Percentiles rank a stretch among this genome's conserved stretches.
phyloP scores from a whole-genome alignment of 768 basidiomycete genomes.

The Phaeotremella skinneri region DNA sequence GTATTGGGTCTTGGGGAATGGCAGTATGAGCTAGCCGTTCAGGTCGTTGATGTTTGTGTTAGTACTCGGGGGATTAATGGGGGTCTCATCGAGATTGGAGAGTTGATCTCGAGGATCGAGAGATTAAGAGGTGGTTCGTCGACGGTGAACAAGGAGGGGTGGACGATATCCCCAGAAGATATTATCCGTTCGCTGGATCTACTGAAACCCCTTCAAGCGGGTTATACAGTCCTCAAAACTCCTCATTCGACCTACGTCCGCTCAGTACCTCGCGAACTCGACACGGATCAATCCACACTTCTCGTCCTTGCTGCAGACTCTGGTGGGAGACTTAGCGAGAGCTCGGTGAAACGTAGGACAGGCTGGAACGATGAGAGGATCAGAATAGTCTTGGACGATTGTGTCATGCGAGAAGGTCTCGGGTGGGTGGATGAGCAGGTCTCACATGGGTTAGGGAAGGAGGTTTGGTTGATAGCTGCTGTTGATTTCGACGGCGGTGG shows the following conservation, averaged over 20 bases:
- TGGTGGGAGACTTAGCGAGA: slow-evolving; percentile 66
- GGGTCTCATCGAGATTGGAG: slow-evolving; percentile 83
- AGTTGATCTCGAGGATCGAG: slow-evolving; percentile 74
- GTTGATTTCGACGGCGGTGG: slow-evolving; percentile 85
- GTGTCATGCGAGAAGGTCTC: slow-evolving; percentile 82
- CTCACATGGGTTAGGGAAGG: slow-evolving; percentile 56
- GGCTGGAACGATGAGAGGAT: slow-evolving; percentile 81
- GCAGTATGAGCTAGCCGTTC: slow-evolving; percentile 93
- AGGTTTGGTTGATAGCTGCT: slow-evolving; percentile 85
- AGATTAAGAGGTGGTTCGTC: slow-evolving; percentile 62
- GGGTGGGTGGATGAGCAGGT: slow-evolving; percentile 96
- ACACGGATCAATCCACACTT: slow-evolving; percentile 81
- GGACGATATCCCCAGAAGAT: slow-evolving; percentile 74
- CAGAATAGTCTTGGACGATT: slow-evolving; percentile 75
- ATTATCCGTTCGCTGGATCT: slow-evolving; percentile 78
- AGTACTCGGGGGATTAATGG: slow-evolving; percentile 63
- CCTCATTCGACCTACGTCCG: slow-evolving; percentile 55
- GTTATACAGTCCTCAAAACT: slow-evolving; percentile 74
- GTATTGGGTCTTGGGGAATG: slow-evolving; percentile 77
- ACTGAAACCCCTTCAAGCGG: slow-evolving; percentile 82
- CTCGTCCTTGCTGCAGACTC: slow-evolving; percentile 58
- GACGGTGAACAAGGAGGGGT: slow-evolving; percentile 54
- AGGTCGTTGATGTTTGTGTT: slow-evolving; percentile 66
- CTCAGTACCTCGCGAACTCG: slow-evolving; percentile 83
- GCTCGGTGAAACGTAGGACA: slow-evolving; percentile 59